Evolutionary conservation across 2,329 filamentous ascomycete genomes (phyloP).

Genomic region (Aspergillus neoniger): DNA sequence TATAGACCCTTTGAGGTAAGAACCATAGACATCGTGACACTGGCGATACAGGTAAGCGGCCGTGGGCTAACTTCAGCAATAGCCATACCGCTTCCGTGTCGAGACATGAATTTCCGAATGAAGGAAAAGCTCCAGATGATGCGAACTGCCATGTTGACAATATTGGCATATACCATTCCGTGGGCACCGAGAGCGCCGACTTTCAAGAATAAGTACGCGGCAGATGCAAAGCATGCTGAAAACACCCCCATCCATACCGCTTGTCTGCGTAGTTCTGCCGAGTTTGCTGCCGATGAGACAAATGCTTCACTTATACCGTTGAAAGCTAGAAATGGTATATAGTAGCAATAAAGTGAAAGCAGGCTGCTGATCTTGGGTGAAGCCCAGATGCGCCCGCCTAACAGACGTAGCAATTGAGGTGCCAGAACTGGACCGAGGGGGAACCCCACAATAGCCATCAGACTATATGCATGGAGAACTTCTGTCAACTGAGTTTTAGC

Average conservation of each 20-base stretch:
- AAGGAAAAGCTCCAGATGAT: constrained; percentile 80
- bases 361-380: constrained; percentile 71
- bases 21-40: constrained; percentile 50
- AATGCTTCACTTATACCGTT: constrained; percentile 94
- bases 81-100: constrained; percentile 47
- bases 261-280: constrained; percentile 73
- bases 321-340: constrained; percentile 86
- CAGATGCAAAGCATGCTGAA: constrained; percentile 71
- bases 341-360: constrained; percentile 82
- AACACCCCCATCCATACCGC: constrained; percentile 83
- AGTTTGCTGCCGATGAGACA: constrained; percentile 79
- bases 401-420: constrained; percentile 68
- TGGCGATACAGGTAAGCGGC: constrained; percentile 47
- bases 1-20: constrained; percentile 26
- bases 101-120: constrained; percentile 64
- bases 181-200: constrained; percentile 69
- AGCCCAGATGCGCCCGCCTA: constrained; percentile 78
- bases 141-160: constrained; percentile 83
- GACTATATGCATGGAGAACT: constrained; percentile 71
- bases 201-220: constrained; percentile 74
- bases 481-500: constrained; percentile 36
- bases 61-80: constrained; percentile 49
- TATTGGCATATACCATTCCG: constrained; percentile 84
- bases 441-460: constrained; percentile 70
- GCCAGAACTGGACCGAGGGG: constrained; percentile 75